Evolutionary conservation across 495 filamentous ascomycete genomes (phyloP), one percentile per base, ranked within the genome.

Genomic region (Talaromyces adpressus): DNA sequence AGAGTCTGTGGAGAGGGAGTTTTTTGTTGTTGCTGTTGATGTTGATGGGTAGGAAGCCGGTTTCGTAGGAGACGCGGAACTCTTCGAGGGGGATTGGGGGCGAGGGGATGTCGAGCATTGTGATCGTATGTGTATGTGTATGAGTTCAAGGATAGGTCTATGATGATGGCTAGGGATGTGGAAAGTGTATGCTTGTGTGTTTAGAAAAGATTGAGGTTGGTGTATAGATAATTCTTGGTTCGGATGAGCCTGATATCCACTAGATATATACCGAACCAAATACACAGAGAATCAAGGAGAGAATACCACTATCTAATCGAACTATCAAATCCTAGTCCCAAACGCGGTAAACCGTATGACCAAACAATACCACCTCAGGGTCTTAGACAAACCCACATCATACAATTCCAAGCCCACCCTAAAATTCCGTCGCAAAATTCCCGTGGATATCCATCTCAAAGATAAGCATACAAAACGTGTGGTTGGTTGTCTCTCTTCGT

Each of bases 21-120:
- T 85, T 80, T n/a, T 85, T 74, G 22, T 56, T 25, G 22, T 56
- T 30, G 52, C 8, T 30, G 29, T 30, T 14, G 22, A 4, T 29
- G 52, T 29, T 16, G 12, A 56, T 14, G 0, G 94, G 91, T 39
- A 98, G 87, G 76, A 98, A 98, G 62, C 94, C 94, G 76, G 91
- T 83, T 32, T 84, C 78, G 57, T 85, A 80, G 53, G 92, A 96
- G 74, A 97, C 85, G 66, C 86, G 87, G 77, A 95, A 97, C 65
- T 95, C 86, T 67, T 87, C 81, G 53, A 92, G 79, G 59, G 77
- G 72, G 25, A 94, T 87, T 51, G 93, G 80, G 41, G 89, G 83
- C 54, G 90, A 73, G 23, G 52, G 52, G 9, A 56, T 56, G 16
- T 56, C n/a, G 22, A 56, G 52, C 52, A 56, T 56, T 30, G 9